Evolutionary conservation across 108 stramenopile genomes (phyloP), one percentile per base, ranked within the genome.

Genomic region (Skeletonema marinoi): DNA sequence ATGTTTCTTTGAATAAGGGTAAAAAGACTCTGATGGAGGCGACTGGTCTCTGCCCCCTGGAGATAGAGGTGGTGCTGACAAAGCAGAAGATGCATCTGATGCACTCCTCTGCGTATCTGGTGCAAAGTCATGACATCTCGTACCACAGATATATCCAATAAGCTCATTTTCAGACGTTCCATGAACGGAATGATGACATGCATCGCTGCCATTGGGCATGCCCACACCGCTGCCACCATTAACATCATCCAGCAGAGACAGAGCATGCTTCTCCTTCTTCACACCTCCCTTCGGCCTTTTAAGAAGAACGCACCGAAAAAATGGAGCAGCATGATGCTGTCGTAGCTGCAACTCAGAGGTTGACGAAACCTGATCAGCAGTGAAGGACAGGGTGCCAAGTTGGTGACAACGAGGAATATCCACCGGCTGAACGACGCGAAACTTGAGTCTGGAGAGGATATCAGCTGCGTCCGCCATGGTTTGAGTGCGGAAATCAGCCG

Each of bases 321-420:
- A 68, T n/a, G 67, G 67, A 30, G 67, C 60, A 25, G 67, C 67
- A 12, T 25, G 67, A n/a, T 68, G 59, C 12, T 68, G 82, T 9
- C 88, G 82, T 44, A 71, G 84, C 32, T 32, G 54, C 44, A 88
- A 46, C 42, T 33, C 29, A 14, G 76, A 79, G 29, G 56, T 75
- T 21, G 85, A 75, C 10, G 88, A 86, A 16, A 82, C 86, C 46
- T 88, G 85, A 76, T 88, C 88, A 12, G 72, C 21, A 0, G 88
- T 85, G 66, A 67, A 85, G 54, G 67, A 68, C 14, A 13, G 59
- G 2, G 67, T 61, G 5, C 58, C 67, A 8, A 68, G 58, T 25
- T 30, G 30, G 16, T 68, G 32, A 17, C 67, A 68, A 16, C 31
- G 67, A 30, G 32, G 67, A 16, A 68, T 30, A 60, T 68, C 67